Evolutionary conservation across 139 green algal genomes (phyloP), one percentile per base, ranked within the genome.

Genomic region (Closterium sp.): DNA sequence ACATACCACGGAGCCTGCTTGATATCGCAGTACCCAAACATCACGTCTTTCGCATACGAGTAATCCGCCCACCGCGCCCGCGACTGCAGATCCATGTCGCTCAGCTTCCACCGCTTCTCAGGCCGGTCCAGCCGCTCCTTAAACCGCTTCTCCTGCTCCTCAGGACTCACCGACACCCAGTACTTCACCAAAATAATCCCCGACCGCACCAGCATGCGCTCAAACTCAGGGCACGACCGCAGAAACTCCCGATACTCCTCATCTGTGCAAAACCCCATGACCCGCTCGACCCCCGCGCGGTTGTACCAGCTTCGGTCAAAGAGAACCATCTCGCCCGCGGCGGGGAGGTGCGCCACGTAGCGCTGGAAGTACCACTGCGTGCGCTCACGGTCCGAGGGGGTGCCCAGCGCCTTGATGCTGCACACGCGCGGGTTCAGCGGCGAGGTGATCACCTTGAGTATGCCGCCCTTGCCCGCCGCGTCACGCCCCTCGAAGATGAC

Each of bases 271-370:
- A 93, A 95, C 30, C 90, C 90, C 93, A 95, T 95, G 30, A 89
- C 86, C 86, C 83, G 83, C 35, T 93, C 91, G 2, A 92, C 93
- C 0, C 93, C 93, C 87, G 93, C 90, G 66, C 93, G 90, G 84
- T 95, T 95, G 87, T 95, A 95, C 93, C 93, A 95, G 38, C 76
- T 91, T 3, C 93, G 83, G 85, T 95, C 93, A 38, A 95, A 95
- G 16, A 95, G 28, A 3, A 93, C 85, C 30, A 94, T 93, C 84
- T 95, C 90, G 23, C 93, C 93, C 1, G 66, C 93, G 19, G 87
- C 66, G 23, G 93, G 93, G 3, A 95, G 88, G 28, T 93, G 88
- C 1, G 66, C 33, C 8, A 95, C 81, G 84, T 95, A 95, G 25
- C 90, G 91, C 34, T 92, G 86, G 87, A 90, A 90, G 83, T 95